Percentiles rank a stretch among this genome's conserved stretches.
phyloP scores from a whole-genome alignment of 371 early-diverging fungal species.

The Zopfochytrium polystomum region DNA sequence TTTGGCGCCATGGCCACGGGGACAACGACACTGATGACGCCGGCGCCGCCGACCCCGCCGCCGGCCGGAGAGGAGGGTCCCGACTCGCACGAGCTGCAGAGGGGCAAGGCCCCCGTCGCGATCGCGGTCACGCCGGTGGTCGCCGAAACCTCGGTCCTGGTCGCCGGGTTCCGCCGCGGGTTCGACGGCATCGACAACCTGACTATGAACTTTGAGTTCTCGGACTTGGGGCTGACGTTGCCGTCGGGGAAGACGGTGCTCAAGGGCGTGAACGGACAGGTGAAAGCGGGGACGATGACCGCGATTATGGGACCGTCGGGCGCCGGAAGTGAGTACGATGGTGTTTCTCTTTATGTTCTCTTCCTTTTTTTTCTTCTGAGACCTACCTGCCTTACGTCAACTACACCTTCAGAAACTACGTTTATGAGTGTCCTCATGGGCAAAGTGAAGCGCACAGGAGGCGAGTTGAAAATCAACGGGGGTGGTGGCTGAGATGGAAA shows the following conservation, averaged over 20 bases:
- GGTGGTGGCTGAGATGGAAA: no score
- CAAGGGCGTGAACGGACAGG: slow-evolving; percentile 49
- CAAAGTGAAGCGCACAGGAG: slow-evolving; percentile 41
- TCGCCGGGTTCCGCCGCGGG: slow-evolving; percentile 12
- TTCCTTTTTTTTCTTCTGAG: not conserved
- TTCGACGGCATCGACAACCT: slow-evolving; percentile 15
- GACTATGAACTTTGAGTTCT: slow-evolving; percentile 50
- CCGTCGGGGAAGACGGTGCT: slow-evolving; percentile 57
- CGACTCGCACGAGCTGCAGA: no score
- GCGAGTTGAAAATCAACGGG: slow-evolving; percentile 38
- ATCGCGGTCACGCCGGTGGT: no score
- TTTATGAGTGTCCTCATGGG: slow-evolving; percentile 47
- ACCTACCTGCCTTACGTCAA: no score
- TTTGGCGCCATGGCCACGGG: no score
- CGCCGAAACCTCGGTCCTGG: slow-evolving; percentile 7
- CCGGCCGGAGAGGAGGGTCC: no score
- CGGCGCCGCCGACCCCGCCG: no score
- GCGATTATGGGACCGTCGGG: slow-evolving; percentile 84
- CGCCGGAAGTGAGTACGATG: no score
- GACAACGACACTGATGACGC: no score
- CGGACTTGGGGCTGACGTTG: slow-evolving; percentile 50
- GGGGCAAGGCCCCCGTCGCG: no score
- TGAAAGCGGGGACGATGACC: slow-evolving; percentile 53
- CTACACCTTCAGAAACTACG: slow-evolving; percentile 45
- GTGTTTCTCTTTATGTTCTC: not conserved